Base-by-base conservation (phyloP, 2,329 filamentous ascomycete genomes). In the Pseudocercospora cruenta region DNA sequence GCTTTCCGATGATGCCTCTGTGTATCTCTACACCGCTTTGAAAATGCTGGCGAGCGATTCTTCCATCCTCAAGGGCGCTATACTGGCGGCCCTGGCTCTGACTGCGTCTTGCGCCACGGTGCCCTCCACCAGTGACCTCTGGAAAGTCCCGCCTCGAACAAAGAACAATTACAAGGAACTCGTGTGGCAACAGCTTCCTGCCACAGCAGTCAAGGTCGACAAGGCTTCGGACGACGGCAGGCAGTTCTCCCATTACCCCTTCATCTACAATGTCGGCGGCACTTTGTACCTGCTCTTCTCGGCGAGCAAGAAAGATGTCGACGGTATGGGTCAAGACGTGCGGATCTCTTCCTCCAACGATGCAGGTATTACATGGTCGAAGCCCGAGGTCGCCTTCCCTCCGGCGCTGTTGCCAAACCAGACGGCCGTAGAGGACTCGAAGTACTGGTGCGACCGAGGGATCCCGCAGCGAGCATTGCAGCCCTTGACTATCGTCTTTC, bases 211-310 rank as follows among this genome's bases (percentile, higher is more conserved):
- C n/a, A 62, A 62, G n/a, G 63, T 65, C 6, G 53, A 59, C 28
- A 31, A 22, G 1, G 63, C 63, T 1, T 51, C 58, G 16, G 53
- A 62, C 51, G 43, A 55, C 45, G 53, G 59, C 14, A 33, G 53
- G n/a, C 62, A 22, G 14, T 65, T 65, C 53, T 59, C 63, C 39
- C 43, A 62, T 39, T 62, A 65, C 22, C 59, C 63, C 4, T 65
- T 58, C 21, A 62, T 65, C 53, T 65, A 62, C 43, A 65, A 65
- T 19, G 58, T 54, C 43, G 63, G 63, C 28, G 63, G 63, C 19
- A 65, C 63, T 31, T 59, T 65, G 43, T 65, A 65, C 24, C 21
- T 65, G 43, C 63, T 65, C 53, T 65, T 62, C 53, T 65, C 63
- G 4, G 53, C 63, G 4, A 65, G 63, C 28, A n/a, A 21, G 19